Evolutionary conservation across 164 flowering plant species (phyloP), one percentile per base, ranked within the genome.

Genomic region (Protea cynaroides): DNA sequence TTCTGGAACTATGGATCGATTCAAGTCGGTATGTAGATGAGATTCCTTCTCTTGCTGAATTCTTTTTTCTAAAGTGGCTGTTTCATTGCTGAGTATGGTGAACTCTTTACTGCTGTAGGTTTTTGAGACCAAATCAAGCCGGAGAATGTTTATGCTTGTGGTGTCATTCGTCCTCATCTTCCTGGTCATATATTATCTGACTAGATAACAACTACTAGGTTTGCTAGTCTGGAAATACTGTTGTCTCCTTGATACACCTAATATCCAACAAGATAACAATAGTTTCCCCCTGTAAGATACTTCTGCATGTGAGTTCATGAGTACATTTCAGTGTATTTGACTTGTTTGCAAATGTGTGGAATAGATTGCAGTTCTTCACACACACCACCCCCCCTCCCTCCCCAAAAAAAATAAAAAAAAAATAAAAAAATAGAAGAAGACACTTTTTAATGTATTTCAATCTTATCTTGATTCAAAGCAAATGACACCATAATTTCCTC

Each of bases 1-100:
- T 71, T 89, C 93, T 1, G 90, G 95, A 66, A 85, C 98, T 47
- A 79, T 89, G 81, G 91, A 88, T 67, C 86, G 95, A 53, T 88
- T 92, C 69, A 89, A 84, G 80, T 83, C 68, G 91, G 96, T 92
- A 80, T 12, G 25, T 51, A 6, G 8, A 40, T 25, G 21, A 49
- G 23, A 25, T 58, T 47, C 10, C 21, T 52, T 19, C 9, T 46
- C 23, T 8, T 15, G 15, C 37, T 37, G 4, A 2, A 29, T 10
- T 13, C 7, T 49, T 54, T 2, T 11, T 50, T 1, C 64, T 40
- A 54, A 24, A 2, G 23, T 2, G 10, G 4, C 6, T 9, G 49
- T 2, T 36, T 11, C 29, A 23, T 15, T 29, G 12, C 36, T 18
- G 9, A 50, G 13, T 49, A 19, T 8, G 37, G 57, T 5, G 7